These are phyloP conservation scores for Verbascum thapsus DNA, from an alignment of 257 asterid species.

Conservation along the genomic window DNA sequence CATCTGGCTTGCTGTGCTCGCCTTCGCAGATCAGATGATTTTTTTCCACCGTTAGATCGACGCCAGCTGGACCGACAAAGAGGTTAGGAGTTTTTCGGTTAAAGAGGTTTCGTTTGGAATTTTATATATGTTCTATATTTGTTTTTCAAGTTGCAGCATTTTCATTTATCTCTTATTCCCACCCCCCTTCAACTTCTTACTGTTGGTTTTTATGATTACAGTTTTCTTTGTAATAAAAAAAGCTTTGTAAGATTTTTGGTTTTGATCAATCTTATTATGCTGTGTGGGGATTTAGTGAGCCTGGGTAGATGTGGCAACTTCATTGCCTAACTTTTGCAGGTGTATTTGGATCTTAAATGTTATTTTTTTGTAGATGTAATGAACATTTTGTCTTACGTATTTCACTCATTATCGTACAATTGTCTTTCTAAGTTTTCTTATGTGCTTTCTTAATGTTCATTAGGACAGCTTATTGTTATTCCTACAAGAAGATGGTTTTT, in stretches of 20 bases:
- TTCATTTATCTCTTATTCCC: conserved; percentile 16
- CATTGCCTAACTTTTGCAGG: conserved; percentile 14
- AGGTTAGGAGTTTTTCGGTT: conserved; percentile 31
- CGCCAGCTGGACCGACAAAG: conserved; percentile 15
- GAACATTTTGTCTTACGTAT: conserved; percentile 21
- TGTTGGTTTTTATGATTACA: conserved; percentile 32
- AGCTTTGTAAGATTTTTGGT: conserved; percentile 37
- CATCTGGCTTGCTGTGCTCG: conserved; percentile 68
- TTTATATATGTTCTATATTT: conserved; percentile 34
- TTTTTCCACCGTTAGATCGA: conserved; percentile 4
- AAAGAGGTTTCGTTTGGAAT: conserved; percentile 24
- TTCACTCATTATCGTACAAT: not conserved
- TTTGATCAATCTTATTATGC: conserved; percentile 34
- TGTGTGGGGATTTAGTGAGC: conserved; percentile 28
- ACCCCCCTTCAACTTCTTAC: conserved; percentile 2
- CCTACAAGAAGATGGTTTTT: no score
- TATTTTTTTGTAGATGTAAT: conserved; percentile 37
- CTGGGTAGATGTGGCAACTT: conserved; percentile 23
- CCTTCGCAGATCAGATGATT: conserved; percentile 56
- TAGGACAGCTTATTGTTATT: no score
- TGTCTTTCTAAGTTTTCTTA: not conserved
- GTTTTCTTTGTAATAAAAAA: conserved; percentile 41
- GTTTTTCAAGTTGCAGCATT: conserved; percentile 18
- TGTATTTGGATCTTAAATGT: conserved; percentile 17
- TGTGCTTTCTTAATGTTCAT: no score